Evolutionary conservation across 164 flowering plant genomes (phyloP).

Genomic region (Piper longum): DNA sequence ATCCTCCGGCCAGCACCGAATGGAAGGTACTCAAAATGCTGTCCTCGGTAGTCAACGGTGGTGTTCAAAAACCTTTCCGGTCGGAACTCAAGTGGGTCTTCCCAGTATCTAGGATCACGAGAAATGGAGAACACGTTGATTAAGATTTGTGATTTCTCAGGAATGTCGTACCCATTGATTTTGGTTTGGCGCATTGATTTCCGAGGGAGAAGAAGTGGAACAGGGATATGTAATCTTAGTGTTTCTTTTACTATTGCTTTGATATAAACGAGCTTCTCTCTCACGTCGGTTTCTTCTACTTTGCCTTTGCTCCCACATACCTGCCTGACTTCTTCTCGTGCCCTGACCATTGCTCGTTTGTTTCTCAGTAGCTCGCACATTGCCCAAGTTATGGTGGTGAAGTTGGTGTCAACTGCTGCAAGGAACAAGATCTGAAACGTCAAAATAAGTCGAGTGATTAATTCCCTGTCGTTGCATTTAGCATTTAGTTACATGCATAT

Average conservation of each 20-base stretch:
- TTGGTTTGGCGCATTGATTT: neutral
- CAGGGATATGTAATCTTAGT: neutral
- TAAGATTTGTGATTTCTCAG: constrained; percentile 7
- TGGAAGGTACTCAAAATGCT: constrained; percentile 18
- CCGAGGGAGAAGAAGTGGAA: neutral
- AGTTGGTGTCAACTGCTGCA: neutral
- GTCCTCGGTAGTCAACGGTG: constrained; percentile 13
- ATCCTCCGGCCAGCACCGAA: constrained; percentile 28
- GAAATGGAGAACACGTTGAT: constrained; percentile 17
- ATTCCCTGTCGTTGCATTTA: neutral
- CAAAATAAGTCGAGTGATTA: neutral
- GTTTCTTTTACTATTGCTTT: neutral
- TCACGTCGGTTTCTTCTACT: neutral
- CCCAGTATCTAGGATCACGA: constrained; percentile 24
- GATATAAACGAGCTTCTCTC: neutral
- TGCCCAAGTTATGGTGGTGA: neutral
- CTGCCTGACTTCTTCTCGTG: neutral
- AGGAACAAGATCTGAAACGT: constrained; percentile 1
- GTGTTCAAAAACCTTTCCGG: constrained; percentile 22
- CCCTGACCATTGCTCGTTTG: neutral
- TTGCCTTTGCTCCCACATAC: neutral
- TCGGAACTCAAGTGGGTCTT: constrained; percentile 12
- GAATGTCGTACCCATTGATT: constrained; percentile 14
- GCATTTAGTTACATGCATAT: neutral
- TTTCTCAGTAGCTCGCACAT: constrained; percentile 1